Conservation (phyloP, 179 eudicot genomes). For the Beta lomatogona region DNA sequence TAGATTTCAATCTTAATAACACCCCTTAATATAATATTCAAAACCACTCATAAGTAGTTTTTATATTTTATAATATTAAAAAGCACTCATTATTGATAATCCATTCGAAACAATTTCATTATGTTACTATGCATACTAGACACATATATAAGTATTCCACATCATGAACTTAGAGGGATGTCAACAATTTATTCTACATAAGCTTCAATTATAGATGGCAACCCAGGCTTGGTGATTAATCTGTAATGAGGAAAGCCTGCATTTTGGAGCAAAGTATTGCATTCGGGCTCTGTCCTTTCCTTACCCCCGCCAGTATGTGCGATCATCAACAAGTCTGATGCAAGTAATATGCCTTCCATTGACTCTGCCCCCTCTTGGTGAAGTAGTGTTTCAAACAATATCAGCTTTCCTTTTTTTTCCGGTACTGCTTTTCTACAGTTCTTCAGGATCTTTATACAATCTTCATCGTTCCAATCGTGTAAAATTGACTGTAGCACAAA, state of each 20-base stretch:
- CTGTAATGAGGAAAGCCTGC: constrained; percentile 37
- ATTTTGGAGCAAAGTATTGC: constrained; percentile 28
- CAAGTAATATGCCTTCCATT: constrained; percentile 28
- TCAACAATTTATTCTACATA: background rate
- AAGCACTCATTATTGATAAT: too few species aligned
- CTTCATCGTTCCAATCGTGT: constrained; percentile 45
- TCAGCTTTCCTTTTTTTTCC: constrained; percentile 35
- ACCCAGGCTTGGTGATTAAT: constrained; percentile 30
- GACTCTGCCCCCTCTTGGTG: constrained; percentile 29
- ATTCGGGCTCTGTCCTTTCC: constrained; percentile 38
- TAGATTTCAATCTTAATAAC: too few species aligned
- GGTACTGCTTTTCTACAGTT: constrained; percentile 41
- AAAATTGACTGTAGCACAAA: constrained; percentile 31
- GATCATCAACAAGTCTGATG: constrained; percentile 38
- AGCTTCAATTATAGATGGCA: constrained; percentile 30
- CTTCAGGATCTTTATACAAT: constrained; percentile 39
- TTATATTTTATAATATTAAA: too few species aligned
- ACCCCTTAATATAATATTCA: too few species aligned
- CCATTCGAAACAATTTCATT: too few species aligned
- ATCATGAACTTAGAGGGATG: background rate
- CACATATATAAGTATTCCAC: background rate
- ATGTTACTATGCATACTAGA: too few species aligned
- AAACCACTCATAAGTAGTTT: too few species aligned
- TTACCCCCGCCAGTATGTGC: constrained; percentile 39
- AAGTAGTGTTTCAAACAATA: constrained; percentile 33